Base-by-base conservation (phyloP, 768 basidiomycete genomes). In the Austroboletus festivus region DNA sequence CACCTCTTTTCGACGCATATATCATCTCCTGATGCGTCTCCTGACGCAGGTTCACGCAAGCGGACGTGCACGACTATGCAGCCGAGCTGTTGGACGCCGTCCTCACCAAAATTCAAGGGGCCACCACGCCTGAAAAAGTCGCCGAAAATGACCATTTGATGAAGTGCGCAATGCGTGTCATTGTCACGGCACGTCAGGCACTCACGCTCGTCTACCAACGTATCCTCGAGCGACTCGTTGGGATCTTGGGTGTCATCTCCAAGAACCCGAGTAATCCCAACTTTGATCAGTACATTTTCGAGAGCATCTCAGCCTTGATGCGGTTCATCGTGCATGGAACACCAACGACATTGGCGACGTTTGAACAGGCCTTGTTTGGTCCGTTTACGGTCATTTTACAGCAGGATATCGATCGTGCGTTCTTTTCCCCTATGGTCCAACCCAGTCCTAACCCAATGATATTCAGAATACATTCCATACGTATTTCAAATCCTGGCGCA, bases 81-180 rank as follows among this genome's bases (percentile, higher is more conserved):
- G 73, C 80, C 15, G 75, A 79, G 38, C 75, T 96, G 50, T 68
- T 92, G 21, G 70, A 79, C 50, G 84, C 83, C 4, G 73, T 97
- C 5, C 74, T 99, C 54, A 67, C 69, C 34, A 92, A 87, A 66
- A 88, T 96, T 38, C 91, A 93, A 65, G 69, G 72, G 35, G 87
- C 83, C 6, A 78, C 76, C 3, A 87, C 87, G 4, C 83, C 96
- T 0, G 89, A 96, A 64, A 94, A 95, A 71, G 81, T 95, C 26
- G 92, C 95, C 0, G 94, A 97, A 65, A 99, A 99, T 57, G 95
- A 98, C 67, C 89, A 96, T 66, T 72, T 98, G 41, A 99, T 97
- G 93, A 93, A 91, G 74, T 94, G 95, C 67, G 82, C 82, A 18
- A 94, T 97, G 91, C 82, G 94, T 24, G 86, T 97, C 23, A 86